Percentiles rank a stretch among this genome's conserved stretches.
phyloP scores from a whole-genome alignment of 192 early-diverging fungal genomes.

The Radiomyces spectabilis region DNA sequence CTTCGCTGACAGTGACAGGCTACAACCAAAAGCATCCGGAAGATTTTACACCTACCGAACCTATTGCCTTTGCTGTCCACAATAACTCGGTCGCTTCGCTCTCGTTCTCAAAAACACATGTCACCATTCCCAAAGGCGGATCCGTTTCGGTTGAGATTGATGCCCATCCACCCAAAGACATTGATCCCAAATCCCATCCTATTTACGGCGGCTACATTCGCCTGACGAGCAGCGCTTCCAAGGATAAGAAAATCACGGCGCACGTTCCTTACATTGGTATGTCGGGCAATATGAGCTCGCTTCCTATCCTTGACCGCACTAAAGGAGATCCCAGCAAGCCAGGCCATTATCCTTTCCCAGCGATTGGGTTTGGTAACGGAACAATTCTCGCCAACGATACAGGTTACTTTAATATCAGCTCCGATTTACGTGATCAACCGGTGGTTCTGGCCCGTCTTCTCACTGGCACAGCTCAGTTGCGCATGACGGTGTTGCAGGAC shows the following conservation, averaged over 20 bases:
- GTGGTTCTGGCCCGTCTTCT: constrained; percentile 10
- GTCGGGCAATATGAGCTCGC: neutral
- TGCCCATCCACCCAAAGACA: constrained; percentile 32
- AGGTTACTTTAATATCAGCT: constrained; percentile 5
- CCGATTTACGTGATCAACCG: neutral
- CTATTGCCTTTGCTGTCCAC: constrained; percentile 1
- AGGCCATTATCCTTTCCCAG: neutral
- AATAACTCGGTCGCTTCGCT: constrained; percentile 27
- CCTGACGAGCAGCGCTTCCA: neutral
- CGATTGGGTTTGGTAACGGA: neutral
- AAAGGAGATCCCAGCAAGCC: neutral
- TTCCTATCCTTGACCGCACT: constrained; percentile 6
- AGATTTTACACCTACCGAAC: constrained; percentile 16
- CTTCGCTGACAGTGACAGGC: constrained; percentile 33
- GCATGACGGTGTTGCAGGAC: constrained; percentile 8
- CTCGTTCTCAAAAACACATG: constrained; percentile 7
- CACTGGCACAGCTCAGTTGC: constrained; percentile 11
- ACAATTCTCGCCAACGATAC: constrained; percentile 2
- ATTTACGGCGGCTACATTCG: constrained; percentile 46
- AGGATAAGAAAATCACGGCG: neutral
- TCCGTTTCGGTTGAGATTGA: constrained; percentile 23
- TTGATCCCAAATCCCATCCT: constrained; percentile 15
- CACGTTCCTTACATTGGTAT: constrained; percentile 23
- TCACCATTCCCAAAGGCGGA: constrained; percentile 24
- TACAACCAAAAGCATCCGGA: constrained; percentile 10